Conservation (phyloP, 2,329 filamentous ascomycete genomes). For the Fulvia fulva region DNA sequence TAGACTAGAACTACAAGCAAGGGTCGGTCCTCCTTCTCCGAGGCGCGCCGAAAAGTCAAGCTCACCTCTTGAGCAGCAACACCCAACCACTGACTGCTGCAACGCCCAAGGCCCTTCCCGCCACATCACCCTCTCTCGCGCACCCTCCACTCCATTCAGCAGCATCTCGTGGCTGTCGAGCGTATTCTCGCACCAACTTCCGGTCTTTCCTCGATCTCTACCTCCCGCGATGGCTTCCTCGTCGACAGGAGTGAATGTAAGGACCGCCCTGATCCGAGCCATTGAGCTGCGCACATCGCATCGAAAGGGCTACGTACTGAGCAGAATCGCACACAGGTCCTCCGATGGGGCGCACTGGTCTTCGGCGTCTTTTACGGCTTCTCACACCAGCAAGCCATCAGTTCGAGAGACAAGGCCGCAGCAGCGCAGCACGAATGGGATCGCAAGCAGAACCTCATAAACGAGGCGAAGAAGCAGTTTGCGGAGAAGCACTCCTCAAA, state of each 20-base stretch:
- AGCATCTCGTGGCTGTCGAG: not conserved
- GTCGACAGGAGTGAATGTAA: constrained; percentile 50
- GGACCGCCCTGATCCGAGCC: constrained; percentile 28
- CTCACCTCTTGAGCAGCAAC: not conserved
- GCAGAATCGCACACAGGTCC: constrained; percentile 60
- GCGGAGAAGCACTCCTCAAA: constrained; percentile 66
- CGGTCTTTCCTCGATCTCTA: constrained; percentile 6
- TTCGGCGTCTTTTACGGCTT: constrained; percentile 93
- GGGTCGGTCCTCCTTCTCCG: not conserved
- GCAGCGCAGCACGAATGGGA: constrained; percentile 78
- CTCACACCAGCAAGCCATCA: constrained; percentile 84
- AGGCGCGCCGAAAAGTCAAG: not conserved
- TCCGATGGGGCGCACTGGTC: constrained; percentile 92
- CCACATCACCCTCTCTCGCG: constrained; percentile 2
- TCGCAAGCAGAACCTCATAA: constrained; percentile 86
- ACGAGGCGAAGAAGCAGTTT: constrained; percentile 88
- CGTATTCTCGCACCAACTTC: not conserved
- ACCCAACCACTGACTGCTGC: constrained; percentile 9
- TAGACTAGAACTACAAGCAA: too few relatives aligned
- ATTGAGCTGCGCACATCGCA: constrained; percentile 2
- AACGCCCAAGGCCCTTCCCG: not conserved
- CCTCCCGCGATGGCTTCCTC: constrained; percentile 38
- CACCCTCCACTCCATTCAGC: not conserved
- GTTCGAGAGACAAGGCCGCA: constrained; percentile 63
- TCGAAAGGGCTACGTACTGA: not conserved